Evolutionary conservation across 805 yeast species (phyloP).

Genomic region (Lipomyces yamanashiensis): DNA sequence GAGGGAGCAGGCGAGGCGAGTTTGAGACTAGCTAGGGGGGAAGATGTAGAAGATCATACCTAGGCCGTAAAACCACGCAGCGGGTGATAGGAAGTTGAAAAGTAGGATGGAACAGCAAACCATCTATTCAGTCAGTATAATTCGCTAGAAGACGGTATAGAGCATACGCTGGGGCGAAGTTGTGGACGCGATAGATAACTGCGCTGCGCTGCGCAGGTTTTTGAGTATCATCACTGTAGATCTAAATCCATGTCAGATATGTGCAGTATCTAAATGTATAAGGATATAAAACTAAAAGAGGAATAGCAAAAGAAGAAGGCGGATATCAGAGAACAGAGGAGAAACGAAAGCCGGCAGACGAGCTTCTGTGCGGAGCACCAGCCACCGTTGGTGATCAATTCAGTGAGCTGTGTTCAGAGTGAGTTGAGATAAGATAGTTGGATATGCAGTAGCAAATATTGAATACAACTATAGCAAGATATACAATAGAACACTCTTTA

Average conservation of each 20-base stretch:
- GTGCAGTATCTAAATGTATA: neutral
- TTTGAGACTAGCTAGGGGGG: constrained; percentile 49
- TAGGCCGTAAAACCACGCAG: constrained; percentile 60
- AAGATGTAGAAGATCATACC: constrained; percentile 67
- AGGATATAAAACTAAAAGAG: neutral
- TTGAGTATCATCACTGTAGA: neutral
- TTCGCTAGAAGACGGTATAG: neutral
- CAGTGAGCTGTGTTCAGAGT: too few species aligned
- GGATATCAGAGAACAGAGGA: too few species aligned
- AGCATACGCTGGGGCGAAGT: constrained; percentile 2
- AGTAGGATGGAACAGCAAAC: constrained; percentile 66
- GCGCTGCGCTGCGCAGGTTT: neutral
- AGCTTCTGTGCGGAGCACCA: too few species aligned
- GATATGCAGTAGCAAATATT: too few species aligned
- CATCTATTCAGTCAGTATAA: constrained; percentile 43
- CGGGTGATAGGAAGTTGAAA: constrained; percentile 66
- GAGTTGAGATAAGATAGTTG: too few species aligned
- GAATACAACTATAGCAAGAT: too few species aligned
- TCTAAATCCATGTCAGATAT: neutral
- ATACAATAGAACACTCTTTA: too few species aligned
- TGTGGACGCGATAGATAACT: neutral
- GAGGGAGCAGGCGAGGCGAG: neutral
- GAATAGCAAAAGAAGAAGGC: too few species aligned
- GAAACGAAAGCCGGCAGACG: too few species aligned
- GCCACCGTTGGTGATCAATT: too few species aligned